These are phyloP conservation scores for Elaeis guineensis DNA, from an alignment of 176 grass and related monocot genomes.

Conservation along the genomic window DNA sequence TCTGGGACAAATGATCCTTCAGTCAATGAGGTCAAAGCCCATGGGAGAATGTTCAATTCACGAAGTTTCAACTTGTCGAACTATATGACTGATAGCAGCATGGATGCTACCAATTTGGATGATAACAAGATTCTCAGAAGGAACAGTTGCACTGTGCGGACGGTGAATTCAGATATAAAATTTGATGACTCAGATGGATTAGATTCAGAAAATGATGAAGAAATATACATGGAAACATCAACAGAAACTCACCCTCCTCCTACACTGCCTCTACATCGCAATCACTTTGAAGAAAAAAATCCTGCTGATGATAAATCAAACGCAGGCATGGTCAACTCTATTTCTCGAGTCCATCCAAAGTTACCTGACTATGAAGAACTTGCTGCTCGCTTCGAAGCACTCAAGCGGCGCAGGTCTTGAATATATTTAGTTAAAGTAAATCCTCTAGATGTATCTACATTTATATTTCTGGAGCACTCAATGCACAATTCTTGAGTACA, in stretches of 20 bases:
- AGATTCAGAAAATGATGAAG: constrained; percentile 35
- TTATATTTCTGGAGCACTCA: too few species aligned
- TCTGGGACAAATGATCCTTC: constrained; percentile 26
- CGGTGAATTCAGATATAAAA: constrained; percentile 54
- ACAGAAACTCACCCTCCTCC: constrained; percentile 23
- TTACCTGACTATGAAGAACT: constrained; percentile 91
- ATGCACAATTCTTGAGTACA: too few species aligned
- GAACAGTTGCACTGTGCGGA: constrained; percentile 25
- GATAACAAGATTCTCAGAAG: constrained; percentile 35
- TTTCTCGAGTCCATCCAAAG: constrained; percentile 66
- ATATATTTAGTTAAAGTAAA: too few species aligned
- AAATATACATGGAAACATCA: constrained; percentile 34
- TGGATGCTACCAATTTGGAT: constrained; percentile 23
- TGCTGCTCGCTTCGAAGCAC: constrained; percentile 68
- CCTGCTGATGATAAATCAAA: constrained; percentile 11
- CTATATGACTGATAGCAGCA: neutral
- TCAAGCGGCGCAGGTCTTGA: constrained; percentile 17
- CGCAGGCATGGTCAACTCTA: constrained; percentile 28
- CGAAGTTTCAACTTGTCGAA: constrained; percentile 32
- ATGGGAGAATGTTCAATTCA: constrained; percentile 23
- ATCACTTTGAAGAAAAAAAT: constrained; percentile 25
- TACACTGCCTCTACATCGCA: constrained; percentile 18
- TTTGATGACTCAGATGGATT: constrained; percentile 76
- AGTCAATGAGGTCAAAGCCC: constrained; percentile 32
- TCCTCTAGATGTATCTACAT: too few species aligned